Conservation (phyloP, 73 alveolate species). For the Durusdinium trenchii region DNA sequence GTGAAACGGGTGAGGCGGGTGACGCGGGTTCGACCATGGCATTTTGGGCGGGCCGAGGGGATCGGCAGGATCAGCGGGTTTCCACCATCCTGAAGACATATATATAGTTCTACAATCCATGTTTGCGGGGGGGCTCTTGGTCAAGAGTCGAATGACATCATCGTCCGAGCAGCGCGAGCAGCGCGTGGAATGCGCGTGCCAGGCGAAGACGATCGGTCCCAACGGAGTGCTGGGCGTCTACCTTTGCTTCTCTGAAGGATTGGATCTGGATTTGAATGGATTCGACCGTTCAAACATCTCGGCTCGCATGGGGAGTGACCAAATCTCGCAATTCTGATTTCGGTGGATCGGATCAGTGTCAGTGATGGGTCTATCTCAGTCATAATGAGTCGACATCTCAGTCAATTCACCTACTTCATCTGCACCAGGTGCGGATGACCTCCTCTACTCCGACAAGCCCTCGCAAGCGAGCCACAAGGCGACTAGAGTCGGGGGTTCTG, state of each 20-base stretch:
- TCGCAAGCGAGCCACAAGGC: constrained; percentile 47
- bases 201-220: constrained; percentile 32
- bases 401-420: neutral
- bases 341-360: neutral
- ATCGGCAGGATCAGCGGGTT: too few relatives aligned
- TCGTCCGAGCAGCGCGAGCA: too few relatives aligned
- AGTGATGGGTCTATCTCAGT: neutral
- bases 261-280: neutral
- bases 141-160: too few relatives aligned
- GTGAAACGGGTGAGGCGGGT: neutral
- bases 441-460: constrained; percentile 53
- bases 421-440: constrained; percentile 54
- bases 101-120: neutral
- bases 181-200: too few relatives aligned
- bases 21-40: neutral
- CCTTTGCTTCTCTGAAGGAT: constrained; percentile 16
- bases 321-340: neutral
- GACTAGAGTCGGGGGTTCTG: too few relatives aligned
- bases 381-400: neutral
- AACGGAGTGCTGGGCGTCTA: neutral
- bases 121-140: neutral
- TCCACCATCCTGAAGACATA: too few relatives aligned
- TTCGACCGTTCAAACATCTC: neutral
- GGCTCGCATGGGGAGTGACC: neutral
- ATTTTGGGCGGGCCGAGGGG: neutral